Conservation (phyloP, 164 flowering plant species). For the Vitis vinifera region DNA sequence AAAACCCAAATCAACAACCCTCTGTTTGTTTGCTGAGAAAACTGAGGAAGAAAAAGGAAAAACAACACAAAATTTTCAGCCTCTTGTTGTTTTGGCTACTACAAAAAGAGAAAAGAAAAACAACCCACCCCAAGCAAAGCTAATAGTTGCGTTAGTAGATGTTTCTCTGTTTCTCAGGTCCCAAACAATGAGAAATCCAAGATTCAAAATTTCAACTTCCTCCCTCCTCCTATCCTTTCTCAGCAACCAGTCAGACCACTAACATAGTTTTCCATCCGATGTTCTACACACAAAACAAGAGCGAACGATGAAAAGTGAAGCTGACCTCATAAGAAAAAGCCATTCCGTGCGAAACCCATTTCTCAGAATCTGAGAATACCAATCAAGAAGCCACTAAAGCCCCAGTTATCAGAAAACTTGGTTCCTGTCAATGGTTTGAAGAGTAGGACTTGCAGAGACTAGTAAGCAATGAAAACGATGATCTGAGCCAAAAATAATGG, state of each 20-base stretch:
- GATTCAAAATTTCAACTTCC: too few species aligned
- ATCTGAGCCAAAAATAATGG: slow-evolving; percentile 17
- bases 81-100: too few species aligned
- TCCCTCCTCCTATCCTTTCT: too few species aligned
- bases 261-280: not conserved
- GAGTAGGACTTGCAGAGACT: not conserved
- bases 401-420: slow-evolving; percentile 6
- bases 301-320: slow-evolving; percentile 18
- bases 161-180: too few species aligned
- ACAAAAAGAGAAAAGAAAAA: not conserved
- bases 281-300: not conserved
- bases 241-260: not conserved
- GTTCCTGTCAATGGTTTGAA: slow-evolving; percentile 1
- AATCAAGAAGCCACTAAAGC: slow-evolving; percentile 4
- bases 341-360: slow-evolving; percentile 25
- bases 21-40: not conserved
- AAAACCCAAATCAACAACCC: not conserved
- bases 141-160: too few species aligned
- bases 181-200: too few species aligned
- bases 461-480: slow-evolving; percentile 6
- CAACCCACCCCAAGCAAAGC: not conserved
- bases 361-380: slow-evolving; percentile 14
- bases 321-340: slow-evolving; percentile 30
- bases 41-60: not conserved
- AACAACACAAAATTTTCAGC: too few species aligned